Evolutionary conservation across 2,329 filamentous ascomycete genomes (phyloP), one percentile per base, ranked within the genome.

Genomic region (Colletotrichum tofieldiae): DNA sequence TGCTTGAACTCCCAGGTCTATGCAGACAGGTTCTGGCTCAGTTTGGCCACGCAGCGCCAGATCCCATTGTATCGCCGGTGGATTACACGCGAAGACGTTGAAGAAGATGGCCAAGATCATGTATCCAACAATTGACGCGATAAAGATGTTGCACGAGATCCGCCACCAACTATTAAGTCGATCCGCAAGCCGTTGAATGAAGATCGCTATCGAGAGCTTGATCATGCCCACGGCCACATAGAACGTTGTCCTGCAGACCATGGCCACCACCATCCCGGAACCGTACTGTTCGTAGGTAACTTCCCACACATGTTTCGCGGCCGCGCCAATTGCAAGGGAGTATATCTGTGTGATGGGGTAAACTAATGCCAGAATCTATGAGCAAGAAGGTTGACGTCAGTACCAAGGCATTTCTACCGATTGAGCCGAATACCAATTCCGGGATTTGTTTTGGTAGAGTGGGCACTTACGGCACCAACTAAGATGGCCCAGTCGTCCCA

Each of bases 141-240:
- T 77, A 65, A 82, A 82, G 35, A 77, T 18, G 65, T 80, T 75
- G 70, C 80, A 79, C 32, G 77, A 76, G 11, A 78, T 70, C 18
- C 74, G 76, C 81, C 81, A 82, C 43, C 60, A 70, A 9, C 41
- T 45, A 2, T 78, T 78, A 12, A 77, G 76, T 9, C 79, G 73
- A n/a, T 78, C 75, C 9, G 81, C 81, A 5, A 83, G 76, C 8
- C 81, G 77, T n/a, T 79, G 76, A 55, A 82, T 81, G 73, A 82
- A 83, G 35, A 80, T 74, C 11, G 77, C 76, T n/a, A 83, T 81
- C 5, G 79, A 81, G 26, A 82, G 76, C 66, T 83, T 82, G 67
- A 81, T 78, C 37, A 82, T 73, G n/a, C 80, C 80, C 6, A 81
- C 75, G 5, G 76, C 75, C 29, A 77, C 63, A 60, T 76, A 81